phyloP scores from a whole-genome alignment of 345 rosid species.

The Ailanthus altissimus region DNA sequence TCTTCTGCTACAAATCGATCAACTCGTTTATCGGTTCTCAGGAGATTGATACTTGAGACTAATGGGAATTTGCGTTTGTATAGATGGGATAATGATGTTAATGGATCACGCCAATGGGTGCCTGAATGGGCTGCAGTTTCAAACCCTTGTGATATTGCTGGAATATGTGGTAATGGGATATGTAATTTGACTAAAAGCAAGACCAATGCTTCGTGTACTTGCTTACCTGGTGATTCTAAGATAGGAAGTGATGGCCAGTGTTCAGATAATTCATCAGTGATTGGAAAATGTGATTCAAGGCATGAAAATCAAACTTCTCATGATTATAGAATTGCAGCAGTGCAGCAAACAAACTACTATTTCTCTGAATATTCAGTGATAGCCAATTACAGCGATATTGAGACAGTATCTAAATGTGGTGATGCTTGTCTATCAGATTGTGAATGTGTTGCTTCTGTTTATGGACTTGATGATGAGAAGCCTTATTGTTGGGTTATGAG shows the following conservation, averaged over 20 bases:
- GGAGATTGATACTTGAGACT: slow-evolving; percentile 69
- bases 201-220: slow-evolving; percentile 72
- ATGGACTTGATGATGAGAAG: slow-evolving; percentile 80
- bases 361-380: slow-evolving; percentile 63
- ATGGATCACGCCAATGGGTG: slow-evolving; percentile 81
- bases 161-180: slow-evolving; percentile 82
- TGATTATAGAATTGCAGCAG: slow-evolving; percentile 49
- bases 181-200: slow-evolving; percentile 71
- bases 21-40: slow-evolving; percentile 36
- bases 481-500: slow-evolving; percentile 88
- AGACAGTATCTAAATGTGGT: slow-evolving; percentile 60
- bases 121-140: slow-evolving; percentile 92
- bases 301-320: slow-evolving; percentile 34
- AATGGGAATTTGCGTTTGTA: slow-evolving; percentile 81
- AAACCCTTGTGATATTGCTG: slow-evolving; percentile 86
- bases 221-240: slow-evolving; percentile 65
- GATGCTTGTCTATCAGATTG: slow-evolving; percentile 76
- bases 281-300: slow-evolving; percentile 42
- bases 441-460: slow-evolving; percentile 84
- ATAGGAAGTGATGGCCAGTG: slow-evolving; percentile 41
- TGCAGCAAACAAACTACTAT: slow-evolving; percentile 78
- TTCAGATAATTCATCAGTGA: slow-evolving; percentile 48
- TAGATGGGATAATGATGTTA: slow-evolving; percentile 78
- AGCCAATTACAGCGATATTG: slow-evolving; percentile 65
- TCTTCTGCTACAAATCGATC: slow-evolving; percentile 39